These are phyloP conservation scores for Trichosporon faecale DNA, from an alignment of 1,284 basidiomycete species.

Conservation along the genomic window DNA sequence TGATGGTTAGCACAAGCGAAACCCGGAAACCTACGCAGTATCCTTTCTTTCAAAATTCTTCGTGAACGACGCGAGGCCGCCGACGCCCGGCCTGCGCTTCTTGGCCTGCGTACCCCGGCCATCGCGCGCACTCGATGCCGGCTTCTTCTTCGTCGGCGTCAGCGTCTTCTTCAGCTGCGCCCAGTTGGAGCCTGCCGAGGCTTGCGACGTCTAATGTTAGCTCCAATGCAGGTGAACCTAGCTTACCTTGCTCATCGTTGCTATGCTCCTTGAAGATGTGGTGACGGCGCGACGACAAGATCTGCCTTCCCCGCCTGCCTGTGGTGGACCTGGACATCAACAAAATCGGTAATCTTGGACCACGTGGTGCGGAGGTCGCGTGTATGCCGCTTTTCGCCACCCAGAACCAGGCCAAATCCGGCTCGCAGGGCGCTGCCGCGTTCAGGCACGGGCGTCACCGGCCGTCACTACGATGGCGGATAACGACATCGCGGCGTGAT, in stretches of 20 bases:
- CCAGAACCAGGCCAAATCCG: background rate
- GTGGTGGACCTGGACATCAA: background rate
- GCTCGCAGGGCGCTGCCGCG: too few species aligned
- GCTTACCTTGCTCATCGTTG: constrained; percentile 9
- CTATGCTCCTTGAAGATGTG: background rate
- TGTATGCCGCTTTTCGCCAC: background rate
- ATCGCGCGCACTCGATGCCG: background rate
- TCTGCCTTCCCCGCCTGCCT: background rate
- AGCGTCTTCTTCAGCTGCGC: constrained; percentile 33
- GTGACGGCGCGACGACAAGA: background rate
- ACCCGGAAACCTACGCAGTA: background rate
- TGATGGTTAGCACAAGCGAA: background rate
- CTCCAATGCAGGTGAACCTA: background rate
- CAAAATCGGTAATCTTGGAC: constrained; percentile 1
- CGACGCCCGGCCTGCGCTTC: constrained; percentile 1
- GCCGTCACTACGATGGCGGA: background rate
- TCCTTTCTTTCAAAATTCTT: background rate
- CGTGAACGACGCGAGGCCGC: background rate
- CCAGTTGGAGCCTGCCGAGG: constrained; percentile 35
- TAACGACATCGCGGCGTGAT: background rate
- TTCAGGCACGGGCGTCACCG: too few species aligned
- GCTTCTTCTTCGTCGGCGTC: constrained; percentile 3
- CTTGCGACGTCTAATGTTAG: constrained; percentile 1
- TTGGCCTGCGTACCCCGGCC: constrained; percentile 14
- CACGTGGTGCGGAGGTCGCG: constrained; percentile 10